A percentile compares a stretch with the other conserved stretches of the same genome.
These are phyloP conservation scores for Phytomonas francai DNA, from an alignment of 208 protist species.

Conservation along the genomic window DNA sequence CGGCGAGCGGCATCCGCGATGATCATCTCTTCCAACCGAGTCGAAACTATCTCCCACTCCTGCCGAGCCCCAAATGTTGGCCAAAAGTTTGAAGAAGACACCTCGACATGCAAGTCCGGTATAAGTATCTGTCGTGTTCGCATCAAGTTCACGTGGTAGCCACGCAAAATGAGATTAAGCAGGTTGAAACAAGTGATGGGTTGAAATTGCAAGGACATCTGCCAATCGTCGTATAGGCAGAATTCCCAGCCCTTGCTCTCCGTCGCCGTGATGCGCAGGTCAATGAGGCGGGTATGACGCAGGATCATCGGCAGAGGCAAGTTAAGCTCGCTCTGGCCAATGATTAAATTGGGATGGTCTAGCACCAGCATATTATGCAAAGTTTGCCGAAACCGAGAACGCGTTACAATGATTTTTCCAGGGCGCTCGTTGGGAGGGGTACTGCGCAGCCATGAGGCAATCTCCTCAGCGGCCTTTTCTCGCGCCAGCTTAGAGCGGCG, in stretches of 20 bases:
- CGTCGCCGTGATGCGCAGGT: constrained; percentile 98
- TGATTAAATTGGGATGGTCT: constrained; percentile 99
- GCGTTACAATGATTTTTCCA: constrained; percentile 99
- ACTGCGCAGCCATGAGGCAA: constrained; percentile 98
- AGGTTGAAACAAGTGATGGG: constrained; percentile 99
- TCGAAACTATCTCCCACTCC: constrained; percentile 99
- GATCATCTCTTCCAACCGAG: constrained; percentile 99
- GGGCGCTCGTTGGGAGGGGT: constrained; percentile 99
- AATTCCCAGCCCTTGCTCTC: constrained; percentile 99
- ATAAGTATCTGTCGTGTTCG: constrained; percentile 96
- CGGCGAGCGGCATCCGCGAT: constrained; percentile 99
- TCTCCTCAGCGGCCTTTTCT: constrained; percentile 99
- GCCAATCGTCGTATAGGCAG: constrained; percentile 99
- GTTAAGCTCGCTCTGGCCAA: constrained; percentile 99
- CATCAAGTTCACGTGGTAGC: constrained; percentile 97
- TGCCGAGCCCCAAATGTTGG: constrained; percentile 96
- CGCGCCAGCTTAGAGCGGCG: constrained; percentile 99
- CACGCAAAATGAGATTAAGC: constrained; percentile 98
- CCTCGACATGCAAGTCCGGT: constrained; percentile 95
- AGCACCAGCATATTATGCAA: constrained; percentile 94
- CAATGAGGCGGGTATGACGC: constrained; percentile 99
- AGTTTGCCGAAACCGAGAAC: constrained; percentile 94
- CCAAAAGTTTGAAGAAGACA: constrained; percentile 98
- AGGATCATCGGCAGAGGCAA: constrained; percentile 98
- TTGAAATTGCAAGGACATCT: constrained; percentile 92